Evolutionary conservation across 371 early-diverging fungal genomes (phyloP), one percentile per base, ranked within the genome.

Genomic region (Zopfochytrium polystomum): DNA sequence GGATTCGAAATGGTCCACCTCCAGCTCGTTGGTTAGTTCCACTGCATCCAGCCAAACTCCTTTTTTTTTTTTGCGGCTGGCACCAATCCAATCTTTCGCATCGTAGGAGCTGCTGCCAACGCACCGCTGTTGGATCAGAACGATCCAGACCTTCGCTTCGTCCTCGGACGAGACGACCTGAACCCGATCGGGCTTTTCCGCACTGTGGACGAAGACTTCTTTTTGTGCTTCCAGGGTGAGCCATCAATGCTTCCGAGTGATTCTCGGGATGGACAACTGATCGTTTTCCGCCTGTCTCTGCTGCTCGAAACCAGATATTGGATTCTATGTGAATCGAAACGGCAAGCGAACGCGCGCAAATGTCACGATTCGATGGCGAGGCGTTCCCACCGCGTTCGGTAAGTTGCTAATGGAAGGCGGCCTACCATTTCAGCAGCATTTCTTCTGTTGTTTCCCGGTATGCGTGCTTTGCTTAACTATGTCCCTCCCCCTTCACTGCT

Each of bases 1-100:
- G 93, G 93, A 0, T 92, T 92, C 71, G 93, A 93, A 66, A 78
- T 91, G 44, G 86, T 93, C 31, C 88, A 93, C 65, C 68, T 90
- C 49, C 82, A 86, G 18, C 79, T 82, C 2, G 71, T 89, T 48
- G 65, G 65, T 64, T 3, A 26, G 64, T 58, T 25, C 11, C 31
- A 27, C 15, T 20, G 18, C 25, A 27, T 20, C 0, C 32, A 9
- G 0, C 13, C 13, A 13, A 26, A 13, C 26, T 11, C 34, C 7
- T 55, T n/a, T 18, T 27, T 29, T 49, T 38, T 27, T 15, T 58
- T 58, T 47, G 20, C 15, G 20, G 18, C 43, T 43, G 43, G 20
- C 2, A 1, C 15, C 1, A 43, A 43, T 18, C 15, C 15, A 42
- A 13, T n/a, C 43, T 52, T 52, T 52, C 32, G 26, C 15, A 44